phyloP scores from a whole-genome alignment of 2,329 filamentous ascomycete genomes.

The Fusarium ambrosium region DNA sequence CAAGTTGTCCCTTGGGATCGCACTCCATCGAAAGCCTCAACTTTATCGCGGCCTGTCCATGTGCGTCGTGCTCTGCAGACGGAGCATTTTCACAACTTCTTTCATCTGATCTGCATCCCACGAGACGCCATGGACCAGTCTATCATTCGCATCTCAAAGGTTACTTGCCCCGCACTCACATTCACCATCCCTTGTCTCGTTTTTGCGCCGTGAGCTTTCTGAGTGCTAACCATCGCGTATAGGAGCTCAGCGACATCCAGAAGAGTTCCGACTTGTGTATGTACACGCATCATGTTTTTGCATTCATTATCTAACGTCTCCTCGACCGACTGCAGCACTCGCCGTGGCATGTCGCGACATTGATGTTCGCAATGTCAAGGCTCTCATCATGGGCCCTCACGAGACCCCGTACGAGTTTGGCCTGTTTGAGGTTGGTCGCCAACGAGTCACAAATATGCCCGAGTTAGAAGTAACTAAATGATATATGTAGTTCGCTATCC shows the following conservation, averaged over 20 bases:
- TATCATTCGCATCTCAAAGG: constrained; percentile 88
- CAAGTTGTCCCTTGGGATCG: constrained; percentile 11
- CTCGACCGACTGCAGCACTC: constrained; percentile 68
- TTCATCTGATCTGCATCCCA: constrained; percentile 27
- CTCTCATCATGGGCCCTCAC: constrained; percentile 91
- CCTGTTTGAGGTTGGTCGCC: constrained; percentile 84
- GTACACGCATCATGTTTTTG: constrained; percentile 47
- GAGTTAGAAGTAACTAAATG: constrained; percentile 1
- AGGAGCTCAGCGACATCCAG: constrained; percentile 91
- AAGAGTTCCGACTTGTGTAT: constrained; percentile 86
- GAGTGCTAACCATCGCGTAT: constrained; percentile 32
- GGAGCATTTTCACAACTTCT: neutral
- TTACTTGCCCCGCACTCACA: constrained; percentile 55
- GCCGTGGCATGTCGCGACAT: constrained; percentile 89
- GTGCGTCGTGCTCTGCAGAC: constrained; percentile 27
- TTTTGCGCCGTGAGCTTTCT: constrained; percentile 27
- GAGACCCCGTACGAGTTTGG: constrained; percentile 97
- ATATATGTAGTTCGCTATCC: constrained; percentile 75
- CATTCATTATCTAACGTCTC: constrained; percentile 16
- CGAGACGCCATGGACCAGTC: constrained; percentile 74
- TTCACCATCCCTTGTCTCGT: constrained; percentile 29
- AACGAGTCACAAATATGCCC: neutral
- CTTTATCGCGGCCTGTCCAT: constrained; percentile 24
- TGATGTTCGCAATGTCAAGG: constrained; percentile 89
- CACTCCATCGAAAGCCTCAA: constrained; percentile 7